Evolutionary conservation across 208 protist genomes (phyloP), one percentile per base, ranked within the genome.

Genomic region (Trypanosoma grayi): DNA sequence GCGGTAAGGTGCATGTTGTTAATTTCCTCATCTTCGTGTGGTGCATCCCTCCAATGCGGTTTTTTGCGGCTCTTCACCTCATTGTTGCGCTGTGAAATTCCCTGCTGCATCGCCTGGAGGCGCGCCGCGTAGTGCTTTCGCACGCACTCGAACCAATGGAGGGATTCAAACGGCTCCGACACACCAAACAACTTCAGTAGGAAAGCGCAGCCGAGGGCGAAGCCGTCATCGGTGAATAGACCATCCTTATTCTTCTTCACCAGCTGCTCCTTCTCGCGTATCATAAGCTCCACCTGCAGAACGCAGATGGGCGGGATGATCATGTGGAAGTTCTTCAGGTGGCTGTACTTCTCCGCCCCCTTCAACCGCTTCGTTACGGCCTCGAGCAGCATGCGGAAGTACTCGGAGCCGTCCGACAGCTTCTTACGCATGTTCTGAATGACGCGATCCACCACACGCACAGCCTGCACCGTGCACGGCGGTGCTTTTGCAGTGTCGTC

Each of bases 221-320:
- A 99, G 24, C 98, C 98, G 71, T 99, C 98, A 63, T 99, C 97
- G 0, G 83, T 92, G 70, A 99, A 99, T 34, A 86, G 34, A 40
- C 77, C 77, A 44, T 97, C 88, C 20, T 86, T 91, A n/a, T 81
- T 77, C 63, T 95, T 92, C 59, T 97, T 96, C 13, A 82, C 70
- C 25, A 98, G 74, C 56, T 93, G 89, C 34, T 98, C 97, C 78
- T 99, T 99, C 16, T 90, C 69, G 24, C 62, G 73, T 25, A 99
- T 79, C 51, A 98, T 95, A 41, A 93, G 67, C 55, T 98, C 96
- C 8, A 98, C 84, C 63, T 93, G 97, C 54, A 87, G 84, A 37
- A 98, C 58, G 9, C 90, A 97, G 47, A 99, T 83, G 14, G 98
- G 70, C 14, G 98, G 98, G n/a, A 99, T 61, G 36, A 99, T 97